Base-by-base conservation (phyloP, 352 stramenopile genomes). In the Phytophthora niederhauseri region DNA sequence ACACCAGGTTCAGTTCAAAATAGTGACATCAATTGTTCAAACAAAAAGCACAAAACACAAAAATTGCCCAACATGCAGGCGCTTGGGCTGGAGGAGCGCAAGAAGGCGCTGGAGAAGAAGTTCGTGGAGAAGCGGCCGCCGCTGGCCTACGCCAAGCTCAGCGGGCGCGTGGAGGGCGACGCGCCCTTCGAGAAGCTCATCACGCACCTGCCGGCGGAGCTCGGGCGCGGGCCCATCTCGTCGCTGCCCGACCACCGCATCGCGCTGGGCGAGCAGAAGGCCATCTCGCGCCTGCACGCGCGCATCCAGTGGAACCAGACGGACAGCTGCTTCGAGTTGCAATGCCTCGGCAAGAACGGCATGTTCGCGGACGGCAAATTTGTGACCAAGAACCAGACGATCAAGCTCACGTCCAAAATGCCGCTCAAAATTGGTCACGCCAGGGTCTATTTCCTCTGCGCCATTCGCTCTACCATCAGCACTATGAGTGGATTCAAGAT, bases 401-500 rank as follows among this genome's bases (percentile, higher is more conserved):
- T 95, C 52, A 86, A 85, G 28, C 69, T 95, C 14, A 73, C 68
- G 9, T 90, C 77, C 28, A 89, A 87, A 61, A 88, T 89, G 81
- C 83, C 88, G 11, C 70, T 95, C 41, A 93, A 93, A 75, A 95
- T 95, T 57, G 88, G 88, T 1, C 75, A 80, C 19, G 81, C 86
- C 50, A 76, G 86, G 19, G 41, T 95, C 20, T 95, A 95, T 67
- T 95, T 95, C 57, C 62, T 95, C 6, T 79, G 72, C 19, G 86
- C 83, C 17, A 76, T 94, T 24, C 86, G 87, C 36, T 93, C 86
- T 26, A 80, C 79, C 4, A 89, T 85, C 65, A 91, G 86, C 57
- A 91, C 87, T 11, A 92, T 95, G 88, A 92, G 84, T 67, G 88
- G 86, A 30, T 89, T 79, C 69, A 94, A 94, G 57, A 77, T 95